Conservation (phyloP, 768 basidiomycete genomes). For the Russula lepida region DNA sequence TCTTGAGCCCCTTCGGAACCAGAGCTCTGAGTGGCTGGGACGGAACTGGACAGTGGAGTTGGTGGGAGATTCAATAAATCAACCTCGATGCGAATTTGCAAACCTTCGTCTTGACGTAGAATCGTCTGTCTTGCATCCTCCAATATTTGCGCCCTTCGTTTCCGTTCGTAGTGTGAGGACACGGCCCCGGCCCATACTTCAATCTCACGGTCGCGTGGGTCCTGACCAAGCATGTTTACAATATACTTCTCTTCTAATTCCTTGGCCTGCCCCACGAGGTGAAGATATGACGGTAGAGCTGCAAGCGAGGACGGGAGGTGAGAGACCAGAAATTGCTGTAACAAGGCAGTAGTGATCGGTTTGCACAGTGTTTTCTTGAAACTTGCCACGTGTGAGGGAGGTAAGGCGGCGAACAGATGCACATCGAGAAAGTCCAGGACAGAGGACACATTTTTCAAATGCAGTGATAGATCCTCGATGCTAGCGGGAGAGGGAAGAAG, state of each 20-base stretch:
- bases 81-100: slow-evolving; percentile 32
- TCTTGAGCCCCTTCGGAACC: slow-evolving; percentile 18
- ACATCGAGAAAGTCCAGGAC: slow-evolving; percentile 56
- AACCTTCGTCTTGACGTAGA: slow-evolving; percentile 31
- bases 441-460: slow-evolving; percentile 47
- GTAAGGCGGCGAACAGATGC: slow-evolving; percentile 49
- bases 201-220: slow-evolving; percentile 43
- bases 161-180: slow-evolving; percentile 69
- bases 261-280: slow-evolving; percentile 48
- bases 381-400: slow-evolving; percentile 34
- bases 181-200: slow-evolving; percentile 62
- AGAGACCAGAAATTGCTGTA: slow-evolving; percentile 59
- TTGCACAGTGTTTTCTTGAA: slow-evolving; percentile 55
- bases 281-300: slow-evolving; percentile 53
- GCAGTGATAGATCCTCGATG: slow-evolving; percentile 30
- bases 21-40: not conserved
- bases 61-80: not conserved
- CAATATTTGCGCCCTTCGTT: slow-evolving; percentile 57
- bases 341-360: slow-evolving; percentile 49
- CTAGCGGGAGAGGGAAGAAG: slow-evolving; percentile 39
- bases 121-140: slow-evolving; percentile 53
- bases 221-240: slow-evolving; percentile 41
- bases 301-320: slow-evolving; percentile 60
- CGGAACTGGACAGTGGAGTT: not conserved
- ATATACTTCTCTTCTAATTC: slow-evolving; percentile 56